Conservation (phyloP, 1,284 basidiomycete species). For the Moesziomyces globuligerus region DNA sequence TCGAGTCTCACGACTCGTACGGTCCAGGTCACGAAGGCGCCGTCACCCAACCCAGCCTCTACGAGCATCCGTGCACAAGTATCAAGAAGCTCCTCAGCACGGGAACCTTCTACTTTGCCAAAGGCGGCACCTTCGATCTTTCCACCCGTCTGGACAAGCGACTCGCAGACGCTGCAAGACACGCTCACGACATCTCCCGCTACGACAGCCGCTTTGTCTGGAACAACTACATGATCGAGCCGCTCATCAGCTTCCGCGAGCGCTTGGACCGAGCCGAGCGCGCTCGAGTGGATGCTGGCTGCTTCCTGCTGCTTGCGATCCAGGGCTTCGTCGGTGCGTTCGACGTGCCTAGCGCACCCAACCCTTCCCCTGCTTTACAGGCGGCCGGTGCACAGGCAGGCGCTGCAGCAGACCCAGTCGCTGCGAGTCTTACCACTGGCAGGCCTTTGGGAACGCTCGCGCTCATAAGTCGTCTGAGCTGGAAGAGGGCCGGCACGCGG, state of each 20-base stretch:
- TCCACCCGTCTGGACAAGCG: constrained; percentile 53
- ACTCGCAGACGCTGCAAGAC: constrained; percentile 69
- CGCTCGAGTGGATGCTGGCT: constrained; percentile 74
- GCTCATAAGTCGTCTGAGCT: constrained; percentile 83
- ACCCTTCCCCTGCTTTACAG: neutral
- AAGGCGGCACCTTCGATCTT: constrained; percentile 85
- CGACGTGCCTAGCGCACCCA: constrained; percentile 70
- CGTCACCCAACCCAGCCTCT: constrained; percentile 61
- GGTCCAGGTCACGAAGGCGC: constrained; percentile 33
- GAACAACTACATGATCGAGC: constrained; percentile 84
- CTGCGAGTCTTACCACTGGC: neutral
- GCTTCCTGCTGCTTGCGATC: constrained; percentile 77
- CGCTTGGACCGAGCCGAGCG: constrained; percentile 77
- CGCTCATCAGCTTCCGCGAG: constrained; percentile 82
- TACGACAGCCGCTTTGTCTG: constrained; percentile 73
- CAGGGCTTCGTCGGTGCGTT: constrained; percentile 87
- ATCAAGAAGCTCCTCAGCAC: constrained; percentile 90
- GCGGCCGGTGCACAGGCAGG: neutral
- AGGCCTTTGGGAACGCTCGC: constrained; percentile 74
- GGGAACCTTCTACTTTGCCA: constrained; percentile 92
- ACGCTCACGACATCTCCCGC: constrained; percentile 27
- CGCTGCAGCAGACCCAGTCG: constrained; percentile 70
- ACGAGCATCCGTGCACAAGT: constrained; percentile 89
- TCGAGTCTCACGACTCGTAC: constrained; percentile 41
- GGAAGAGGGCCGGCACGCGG: constrained; percentile 94